Evolutionary conservation across 768 basidiomycete genomes (phyloP), one percentile per base, ranked within the genome.

Genomic region (Rhizopogon salebrosus): DNA sequence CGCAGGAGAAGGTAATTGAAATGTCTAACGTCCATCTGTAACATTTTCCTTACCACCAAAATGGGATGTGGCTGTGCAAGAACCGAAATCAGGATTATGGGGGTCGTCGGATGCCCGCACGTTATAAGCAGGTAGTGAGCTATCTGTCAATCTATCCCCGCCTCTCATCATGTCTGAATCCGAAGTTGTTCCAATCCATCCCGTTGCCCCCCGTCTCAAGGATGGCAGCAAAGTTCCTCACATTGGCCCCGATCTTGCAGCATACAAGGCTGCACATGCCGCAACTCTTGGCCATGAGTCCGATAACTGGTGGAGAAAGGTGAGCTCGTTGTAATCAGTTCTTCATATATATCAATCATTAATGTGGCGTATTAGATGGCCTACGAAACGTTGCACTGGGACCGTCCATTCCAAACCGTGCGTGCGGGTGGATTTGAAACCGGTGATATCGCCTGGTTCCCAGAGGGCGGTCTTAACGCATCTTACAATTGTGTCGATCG

Each of bases 401-500:
- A 94, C 68, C 80, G 86, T 29, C 91, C 90, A 10, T 98, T 97
- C 80, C 76, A 84, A 55, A 93, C 85, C 23, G 92, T 98, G 54
- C 75, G 87, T 62, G 75, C 88, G 4, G 95, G 95, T 40, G 75
- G 78, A 6, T 98, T 98, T 63, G 77, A 80, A 62, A 81, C 79
- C 2, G 95, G 95, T 26, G 92, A 97, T 66, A 84, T 95, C 54
- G 80, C 80, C 57, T 98, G 95, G 95, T 98, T 98, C 80, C 92
- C 92, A 4, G 95, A 99, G 62, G 95, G 95, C 27, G 86, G 77
- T 4, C 72, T 95, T 60, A 97, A 95, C 64, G 95, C 87, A 1
- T 84, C 92, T 8, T 98, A 98, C 79, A 99, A 99, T 72, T 95
- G 93, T 63, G 92, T 99, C 46, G 97, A 99, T 69, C 83, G 95